A percentile compares a stretch with the other conserved stretches of the same genome.
These are phyloP conservation scores for Suhomyces kunorum DNA, from an alignment of 1,139 yeast species.

Conservation along the genomic window DNA sequence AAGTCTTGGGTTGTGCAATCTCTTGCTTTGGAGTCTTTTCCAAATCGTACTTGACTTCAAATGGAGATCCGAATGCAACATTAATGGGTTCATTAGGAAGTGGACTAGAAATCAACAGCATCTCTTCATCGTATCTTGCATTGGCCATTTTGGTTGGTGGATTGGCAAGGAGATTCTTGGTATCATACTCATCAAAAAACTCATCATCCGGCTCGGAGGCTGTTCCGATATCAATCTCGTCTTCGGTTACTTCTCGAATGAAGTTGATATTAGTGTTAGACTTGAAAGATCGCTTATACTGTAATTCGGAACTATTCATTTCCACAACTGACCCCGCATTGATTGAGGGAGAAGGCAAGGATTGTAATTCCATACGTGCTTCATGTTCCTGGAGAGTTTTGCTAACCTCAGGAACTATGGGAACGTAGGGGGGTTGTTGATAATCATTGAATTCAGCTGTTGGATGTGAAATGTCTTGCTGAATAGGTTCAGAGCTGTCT, in stretches of 20 bases:
- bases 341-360: slow-evolving; percentile 5
- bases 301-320: slow-evolving; percentile 3
- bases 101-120: slow-evolving; percentile 20
- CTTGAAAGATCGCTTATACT: slow-evolving; percentile 15
- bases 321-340: slow-evolving; percentile 7
- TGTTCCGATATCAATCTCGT: slow-evolving; percentile 16
- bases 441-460: no score
- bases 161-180: slow-evolving; percentile 25
- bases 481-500: no score
- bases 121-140: slow-evolving; percentile 33
- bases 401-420: slow-evolving; percentile 6
- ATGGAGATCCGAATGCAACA: slow-evolving; percentile 37
- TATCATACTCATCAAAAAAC: slow-evolving; percentile 24
- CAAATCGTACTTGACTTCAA: slow-evolving; percentile 27
- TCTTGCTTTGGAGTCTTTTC: slow-evolving; percentile 9
- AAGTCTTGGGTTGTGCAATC: slow-evolving; percentile 4
- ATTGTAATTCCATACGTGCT: background rate
- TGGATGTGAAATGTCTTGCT: no score
- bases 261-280: slow-evolving; percentile 30
- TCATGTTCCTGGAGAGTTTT: slow-evolving; percentile 3
- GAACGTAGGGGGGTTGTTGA: background rate
- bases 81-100: slow-evolving; percentile 10
- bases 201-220: slow-evolving; percentile 14
- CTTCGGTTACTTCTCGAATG: slow-evolving; percentile 39
- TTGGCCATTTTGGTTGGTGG: slow-evolving; percentile 32